Base-by-base conservation (phyloP, 108 stramenopile genomes). In the Chaetoceros tenuissimus region DNA sequence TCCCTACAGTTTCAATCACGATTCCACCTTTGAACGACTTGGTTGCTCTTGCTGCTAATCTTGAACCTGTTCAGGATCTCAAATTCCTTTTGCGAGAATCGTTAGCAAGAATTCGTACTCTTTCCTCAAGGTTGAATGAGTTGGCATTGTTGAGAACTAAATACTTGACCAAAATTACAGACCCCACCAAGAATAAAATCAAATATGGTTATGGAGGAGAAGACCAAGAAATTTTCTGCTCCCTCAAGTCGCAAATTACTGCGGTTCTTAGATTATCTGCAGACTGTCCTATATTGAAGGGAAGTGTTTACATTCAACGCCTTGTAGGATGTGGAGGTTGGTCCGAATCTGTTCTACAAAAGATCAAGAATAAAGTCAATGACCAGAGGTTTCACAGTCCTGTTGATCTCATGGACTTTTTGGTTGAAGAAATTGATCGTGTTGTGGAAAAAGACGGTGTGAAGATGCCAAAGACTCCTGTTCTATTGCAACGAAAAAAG, bases 321-420 rank as follows among this genome's bases (percentile, higher is more conserved):
- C 54, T 81, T 27, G 77, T 75, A 48, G 80, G 80, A 13, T 57
- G 77, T 22, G 79, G 79, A 31, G 80, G 77, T 45, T 81, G 80
- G 80, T 62, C 75, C 18, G 60, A 72, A 43, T 52, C 23, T 17
- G 53, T 61, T 20, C 57, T 78, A 62, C 49, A 61, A 3, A 61
- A 53, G 18, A 52, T 75, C 62, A 78, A 67, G 71, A 24, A 34
- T 24, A 46, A 25, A 49, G 47, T 73, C 16, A 49, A 19, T 17
- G 49, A 64, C 24, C 29, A 26, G 2, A 51, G 51, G 51, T 72
- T 69, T 48, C 20, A 43, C 23, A 67, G 77, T 20, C 73, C 77
- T 28, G 62, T 78, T 50, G 68, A 69, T 23, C 66, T 78, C 21
- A 78, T 78, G 77, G 61, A 78, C 24, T 40, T 49, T 19, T 24